Percentiles rank a stretch among this genome's conserved stretches.
These are phyloP conservation scores for Agaricales sp. DNA, from an alignment of 1,284 basidiomycete genomes.

Conservation along the genomic window DNA sequence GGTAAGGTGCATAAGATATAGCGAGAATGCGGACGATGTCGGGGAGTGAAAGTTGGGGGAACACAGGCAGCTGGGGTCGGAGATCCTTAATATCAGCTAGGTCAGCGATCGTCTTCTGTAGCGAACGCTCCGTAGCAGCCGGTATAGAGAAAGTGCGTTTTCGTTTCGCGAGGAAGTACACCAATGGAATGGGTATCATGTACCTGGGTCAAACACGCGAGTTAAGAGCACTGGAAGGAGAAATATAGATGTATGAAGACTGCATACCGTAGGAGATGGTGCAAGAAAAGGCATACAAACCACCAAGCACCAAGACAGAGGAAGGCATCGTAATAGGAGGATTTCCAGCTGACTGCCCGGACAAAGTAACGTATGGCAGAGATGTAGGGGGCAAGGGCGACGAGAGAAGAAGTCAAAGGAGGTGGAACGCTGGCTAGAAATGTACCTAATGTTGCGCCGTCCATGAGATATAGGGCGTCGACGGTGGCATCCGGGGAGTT, in stretches of 20 bases:
- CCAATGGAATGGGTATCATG: constrained; percentile 27
- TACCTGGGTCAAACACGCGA: constrained; percentile 30
- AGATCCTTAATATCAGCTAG: constrained; percentile 44
- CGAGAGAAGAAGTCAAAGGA: constrained; percentile 44
- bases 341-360: constrained; percentile 57
- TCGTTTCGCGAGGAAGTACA: constrained; percentile 22
- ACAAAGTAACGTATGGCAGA: constrained; percentile 31
- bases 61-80: constrained; percentile 24
- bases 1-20: constrained; percentile 49
- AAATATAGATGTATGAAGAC: constrained; percentile 1
- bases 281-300: constrained; percentile 59
- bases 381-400: constrained; percentile 49
- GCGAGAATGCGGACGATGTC: constrained; percentile 35
- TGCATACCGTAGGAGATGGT: constrained; percentile 41
- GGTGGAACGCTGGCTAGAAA: constrained; percentile 53
- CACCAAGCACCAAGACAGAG: constrained; percentile 67
- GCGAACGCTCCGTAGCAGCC: constrained; percentile 49
- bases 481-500: not conserved
- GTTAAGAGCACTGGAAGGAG: constrained; percentile 8
- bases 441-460: not conserved
- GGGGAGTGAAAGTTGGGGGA: constrained; percentile 17
- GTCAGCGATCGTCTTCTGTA: constrained; percentile 46
- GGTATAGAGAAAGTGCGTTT: constrained; percentile 17
- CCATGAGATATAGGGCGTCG: no score
- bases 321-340: constrained; percentile 55